Evolutionary conservation across 148 eudicot species (phyloP), one percentile per base, ranked within the genome.

Genomic region (Dianthus caryophyllus): DNA sequence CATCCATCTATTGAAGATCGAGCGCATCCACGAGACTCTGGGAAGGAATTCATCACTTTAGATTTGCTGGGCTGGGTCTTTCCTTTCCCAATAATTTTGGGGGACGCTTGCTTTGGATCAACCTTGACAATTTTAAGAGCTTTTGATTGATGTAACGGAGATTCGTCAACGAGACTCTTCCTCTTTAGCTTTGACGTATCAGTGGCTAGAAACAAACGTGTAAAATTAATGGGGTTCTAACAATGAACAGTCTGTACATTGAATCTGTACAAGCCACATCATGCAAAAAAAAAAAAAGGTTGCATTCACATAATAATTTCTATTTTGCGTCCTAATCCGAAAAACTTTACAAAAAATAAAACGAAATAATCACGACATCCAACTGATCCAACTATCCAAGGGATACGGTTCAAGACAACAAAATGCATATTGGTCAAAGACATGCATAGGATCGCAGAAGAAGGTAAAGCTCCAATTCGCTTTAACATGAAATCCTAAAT

Each of bases 1-100:
- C 99, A 88, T 49, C 99, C 99, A 73, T 77, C 77, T 43, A 94
- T 90, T 30, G 99, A 90, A 43, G 86, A 58, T 56, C 99, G 84
- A 70, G 97, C 99, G 85, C 97, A 94, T 43, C 97, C 97, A 61
- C 70, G 78, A 71, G 99, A 85, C 64, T 66, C 73, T 2, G 96
- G 97, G 65, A 84, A 86, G 47, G 77, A 73, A 73, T 73, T 84
- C 20, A 33, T 54, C 51, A 68, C 64, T 71, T 68, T 79, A 17
- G 81, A 64, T 73, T 79, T 84, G 38, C 64, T 75, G 41, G 38
- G 64, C 72, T 78, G 78, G 60, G 56, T 70, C 64, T 43, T 83
- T 30, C 53, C 68, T 43, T 39, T 72, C 61, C 50, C 69, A 71
- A 46, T 79, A 70, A 75, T 79, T 71, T 80, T 77, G 36, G 38